These are phyloP conservation scores for Deinandra increscens DNA, from an alignment of 129 eudicot genomes.

Conservation along the genomic window DNA sequence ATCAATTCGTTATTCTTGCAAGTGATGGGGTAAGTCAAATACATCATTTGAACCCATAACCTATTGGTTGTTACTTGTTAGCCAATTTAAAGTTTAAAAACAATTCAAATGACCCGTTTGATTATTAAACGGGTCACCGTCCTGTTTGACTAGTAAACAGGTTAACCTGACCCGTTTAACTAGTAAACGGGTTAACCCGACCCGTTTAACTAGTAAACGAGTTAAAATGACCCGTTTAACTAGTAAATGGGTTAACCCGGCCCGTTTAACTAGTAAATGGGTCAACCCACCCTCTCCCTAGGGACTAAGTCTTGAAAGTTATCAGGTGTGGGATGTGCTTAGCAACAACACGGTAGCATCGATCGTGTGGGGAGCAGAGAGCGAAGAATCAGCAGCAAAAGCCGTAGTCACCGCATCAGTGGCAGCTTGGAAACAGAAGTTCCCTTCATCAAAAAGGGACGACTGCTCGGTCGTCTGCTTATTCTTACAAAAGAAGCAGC, in stretches of 20 bases:
- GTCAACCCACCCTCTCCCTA: neutral
- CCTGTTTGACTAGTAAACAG: too few relatives aligned
- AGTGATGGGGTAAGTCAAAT: constrained; percentile 70
- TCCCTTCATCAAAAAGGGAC: constrained; percentile 70
- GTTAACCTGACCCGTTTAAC: neutral
- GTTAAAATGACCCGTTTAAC: neutral
- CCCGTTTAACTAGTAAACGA: neutral
- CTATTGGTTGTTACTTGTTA: neutral
- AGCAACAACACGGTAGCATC: constrained; percentile 62
- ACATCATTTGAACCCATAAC: neutral
- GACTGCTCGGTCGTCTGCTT: constrained; percentile 77
- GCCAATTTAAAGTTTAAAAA: neutral
- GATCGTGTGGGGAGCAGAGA: constrained; percentile 52
- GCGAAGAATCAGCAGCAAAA: constrained; percentile 65
- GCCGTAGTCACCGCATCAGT: constrained; percentile 63
- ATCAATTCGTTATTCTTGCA: constrained; percentile 81
- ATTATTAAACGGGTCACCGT: too few relatives aligned
- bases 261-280: neutral
- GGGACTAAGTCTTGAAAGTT: neutral
- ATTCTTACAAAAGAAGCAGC: constrained; percentile 43
- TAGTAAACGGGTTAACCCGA: neutral
- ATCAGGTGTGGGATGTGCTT: constrained; percentile 93
- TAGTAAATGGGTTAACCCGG: neutral
- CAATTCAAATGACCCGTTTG: too few relatives aligned
- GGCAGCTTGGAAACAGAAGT: constrained; percentile 67